phyloP scores from a whole-genome alignment of 306 rosid genomes.

The Fagus sylvatica region DNA sequence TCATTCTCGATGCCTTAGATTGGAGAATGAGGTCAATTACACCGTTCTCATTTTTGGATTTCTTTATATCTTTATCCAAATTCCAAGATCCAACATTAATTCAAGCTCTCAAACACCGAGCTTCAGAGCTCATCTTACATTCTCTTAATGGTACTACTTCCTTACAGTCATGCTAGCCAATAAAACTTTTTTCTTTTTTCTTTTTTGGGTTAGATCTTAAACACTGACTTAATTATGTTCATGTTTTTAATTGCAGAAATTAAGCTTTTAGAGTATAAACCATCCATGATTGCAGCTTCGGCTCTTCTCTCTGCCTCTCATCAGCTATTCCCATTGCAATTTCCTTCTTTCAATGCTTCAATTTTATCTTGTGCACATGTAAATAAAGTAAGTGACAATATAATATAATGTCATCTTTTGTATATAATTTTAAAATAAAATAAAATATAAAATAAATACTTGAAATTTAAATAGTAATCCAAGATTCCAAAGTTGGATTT shows the following conservation, averaged over 20 bases:
- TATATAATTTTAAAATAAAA: not conserved
- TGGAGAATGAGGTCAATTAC: constrained; percentile 84
- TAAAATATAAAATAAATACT: not conserved
- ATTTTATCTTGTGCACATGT: constrained; percentile 46
- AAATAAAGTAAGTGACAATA: constrained; percentile 44
- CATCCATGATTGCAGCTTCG: constrained; percentile 70
- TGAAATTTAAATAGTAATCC: too few species aligned
- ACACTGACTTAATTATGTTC: not conserved
- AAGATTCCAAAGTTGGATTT: not conserved
- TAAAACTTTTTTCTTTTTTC: constrained; percentile 2
- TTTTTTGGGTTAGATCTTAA: not conserved
- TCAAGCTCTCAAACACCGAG: constrained; percentile 51
- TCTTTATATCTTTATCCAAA: constrained; percentile 48
- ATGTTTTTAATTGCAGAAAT: constrained; percentile 44
- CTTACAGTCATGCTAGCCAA: not conserved
- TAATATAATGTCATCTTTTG: not conserved
- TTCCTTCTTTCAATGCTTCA: constrained; percentile 39
- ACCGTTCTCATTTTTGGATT: constrained; percentile 67
- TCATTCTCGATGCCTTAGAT: constrained; percentile 58
- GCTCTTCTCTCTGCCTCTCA: constrained; percentile 52
- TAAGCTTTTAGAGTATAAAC: constrained; percentile 52
- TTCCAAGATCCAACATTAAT: constrained; percentile 39
- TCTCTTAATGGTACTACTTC: constrained; percentile 53
- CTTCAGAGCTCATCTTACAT: constrained; percentile 59
- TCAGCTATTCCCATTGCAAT: constrained; percentile 46